Percentiles rank a stretch among this genome's conserved stretches.
Conservation (phyloP, 495 filamentous ascomycete genomes). For the Filosporella fistucella region DNA sequence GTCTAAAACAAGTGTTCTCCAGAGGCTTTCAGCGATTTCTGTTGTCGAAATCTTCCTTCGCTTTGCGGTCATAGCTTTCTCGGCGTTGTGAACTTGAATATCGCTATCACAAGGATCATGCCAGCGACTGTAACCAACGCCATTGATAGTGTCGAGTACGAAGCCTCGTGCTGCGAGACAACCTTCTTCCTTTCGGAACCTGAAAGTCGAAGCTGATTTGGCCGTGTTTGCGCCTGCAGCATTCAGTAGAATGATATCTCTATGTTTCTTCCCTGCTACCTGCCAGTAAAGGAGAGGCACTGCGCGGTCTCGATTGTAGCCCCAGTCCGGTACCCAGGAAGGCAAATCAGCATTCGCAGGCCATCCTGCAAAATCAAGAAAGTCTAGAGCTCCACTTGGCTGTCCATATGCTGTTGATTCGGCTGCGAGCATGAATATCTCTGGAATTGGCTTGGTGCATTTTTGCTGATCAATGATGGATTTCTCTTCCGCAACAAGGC, state of each 20-base stretch:
- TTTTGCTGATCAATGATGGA: background rate
- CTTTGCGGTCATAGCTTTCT: too few relatives aligned
- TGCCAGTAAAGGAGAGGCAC: constrained; percentile 1
- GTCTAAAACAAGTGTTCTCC: too few relatives aligned
- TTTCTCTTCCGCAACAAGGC: background rate
- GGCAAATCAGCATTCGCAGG: background rate
- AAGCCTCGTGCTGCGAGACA: too few relatives aligned
- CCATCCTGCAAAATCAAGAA: background rate
- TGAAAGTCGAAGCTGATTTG: too few relatives aligned
- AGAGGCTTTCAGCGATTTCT: too few relatives aligned
- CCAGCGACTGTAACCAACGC: too few relatives aligned
- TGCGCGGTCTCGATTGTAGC: background rate
- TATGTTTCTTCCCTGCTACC: background rate
- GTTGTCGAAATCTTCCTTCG: too few relatives aligned
- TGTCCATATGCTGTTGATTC: background rate
- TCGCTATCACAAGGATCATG: too few relatives aligned
- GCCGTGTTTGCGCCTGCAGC: background rate
- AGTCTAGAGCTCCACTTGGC: background rate
- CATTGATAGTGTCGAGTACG: too few relatives aligned
- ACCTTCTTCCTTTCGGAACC: too few relatives aligned
- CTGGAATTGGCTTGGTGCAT: background rate
- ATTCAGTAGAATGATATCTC: background rate
- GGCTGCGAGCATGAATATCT: background rate
- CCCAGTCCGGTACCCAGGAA: constrained; percentile 7
- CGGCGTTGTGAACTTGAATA: too few relatives aligned